These are phyloP conservation scores for Aspergillus kassunensis DNA, from an alignment of 495 filamentous ascomycete species.

Conservation along the genomic window DNA sequence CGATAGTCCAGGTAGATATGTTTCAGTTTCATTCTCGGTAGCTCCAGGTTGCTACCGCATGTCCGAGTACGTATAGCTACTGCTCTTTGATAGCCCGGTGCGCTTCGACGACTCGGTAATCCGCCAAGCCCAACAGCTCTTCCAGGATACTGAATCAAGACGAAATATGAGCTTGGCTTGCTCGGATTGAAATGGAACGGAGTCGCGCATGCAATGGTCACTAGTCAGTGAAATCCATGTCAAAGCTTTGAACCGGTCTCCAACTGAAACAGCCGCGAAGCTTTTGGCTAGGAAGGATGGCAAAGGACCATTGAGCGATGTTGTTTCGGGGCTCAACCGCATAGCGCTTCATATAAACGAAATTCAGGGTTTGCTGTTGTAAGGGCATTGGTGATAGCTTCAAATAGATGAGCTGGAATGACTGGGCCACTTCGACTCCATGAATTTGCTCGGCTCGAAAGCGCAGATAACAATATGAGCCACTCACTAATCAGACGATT, in stretches of 20 bases:
- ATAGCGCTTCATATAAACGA: constrained; percentile 7
- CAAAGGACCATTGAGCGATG: neutral
- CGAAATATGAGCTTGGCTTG: neutral
- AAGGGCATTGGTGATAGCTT: neutral
- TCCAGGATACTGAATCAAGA: too few species aligned
- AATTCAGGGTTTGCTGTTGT: neutral
- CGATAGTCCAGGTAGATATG: too few species aligned
- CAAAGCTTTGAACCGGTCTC: neutral
- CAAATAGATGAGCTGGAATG: neutral
- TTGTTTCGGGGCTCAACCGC: constrained; percentile 1
- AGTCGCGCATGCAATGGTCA: too few species aligned
- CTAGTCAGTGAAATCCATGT: too few species aligned
- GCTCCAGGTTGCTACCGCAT: neutral
- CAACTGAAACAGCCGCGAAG: constrained; percentile 8
- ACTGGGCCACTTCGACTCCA: neutral
- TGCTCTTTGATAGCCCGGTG: too few species aligned
- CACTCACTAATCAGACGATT: neutral
- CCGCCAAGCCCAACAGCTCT: too few species aligned
- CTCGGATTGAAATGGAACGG: too few species aligned
- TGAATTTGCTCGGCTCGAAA: neutral
- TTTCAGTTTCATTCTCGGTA: neutral
- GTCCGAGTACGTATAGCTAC: too few species aligned
- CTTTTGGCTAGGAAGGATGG: neutral
- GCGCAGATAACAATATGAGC: too few species aligned
- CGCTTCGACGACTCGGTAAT: too few species aligned